Evolutionary conservation across 1,284 basidiomycete genomes (phyloP), one percentile per base, ranked within the genome.

Genomic region (Erythrobasidium hasegawianum): DNA sequence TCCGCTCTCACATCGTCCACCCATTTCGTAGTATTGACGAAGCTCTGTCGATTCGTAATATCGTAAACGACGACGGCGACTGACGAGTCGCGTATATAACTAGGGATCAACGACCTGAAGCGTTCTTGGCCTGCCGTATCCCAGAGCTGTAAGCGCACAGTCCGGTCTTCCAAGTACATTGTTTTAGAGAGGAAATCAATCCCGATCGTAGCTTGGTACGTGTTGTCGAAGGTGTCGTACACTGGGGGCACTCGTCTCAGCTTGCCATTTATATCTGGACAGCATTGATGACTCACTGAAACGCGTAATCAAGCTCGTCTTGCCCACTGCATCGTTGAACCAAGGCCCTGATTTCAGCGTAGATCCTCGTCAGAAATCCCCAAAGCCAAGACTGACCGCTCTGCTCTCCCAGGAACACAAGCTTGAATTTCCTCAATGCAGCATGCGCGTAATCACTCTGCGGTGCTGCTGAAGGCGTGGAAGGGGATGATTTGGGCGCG

Each of bases 141-240:
- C 94, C 94, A 99, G 8, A 99, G 81, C 78, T 99, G 96, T 79
- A 99, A 80, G 75, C 96, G 84, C 54, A 99, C 95, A 2, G 96
- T 99, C 74, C 96, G 83, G 81, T 99, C 96, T 77, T 99, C 96
- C 67, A 98, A 84, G 79, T 99, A 99, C 92, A 99, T 96, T 0
- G 96, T 98, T 83, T 99, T 99, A 80, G 91, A 95, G 77, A 99
- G 81, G 78, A 98, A 98, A 81, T 99, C 96, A 39, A 66, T 59
- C 70, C 96, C 96, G 77, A 99, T 99, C 14, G 96, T 99, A 14
- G 96, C 96, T 79, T 99, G 96, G 78, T 99, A 99, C 53, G 95
- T 98, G 79, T 96, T 97, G 82, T 99, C 96, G 78, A 99, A 99
- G 0, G 96, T 97, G 80, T 98, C 96, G 79, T 98, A 99, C 95